Conservation (phyloP, 83 land plant species). For the Diphasiastrum complanatum region DNA sequence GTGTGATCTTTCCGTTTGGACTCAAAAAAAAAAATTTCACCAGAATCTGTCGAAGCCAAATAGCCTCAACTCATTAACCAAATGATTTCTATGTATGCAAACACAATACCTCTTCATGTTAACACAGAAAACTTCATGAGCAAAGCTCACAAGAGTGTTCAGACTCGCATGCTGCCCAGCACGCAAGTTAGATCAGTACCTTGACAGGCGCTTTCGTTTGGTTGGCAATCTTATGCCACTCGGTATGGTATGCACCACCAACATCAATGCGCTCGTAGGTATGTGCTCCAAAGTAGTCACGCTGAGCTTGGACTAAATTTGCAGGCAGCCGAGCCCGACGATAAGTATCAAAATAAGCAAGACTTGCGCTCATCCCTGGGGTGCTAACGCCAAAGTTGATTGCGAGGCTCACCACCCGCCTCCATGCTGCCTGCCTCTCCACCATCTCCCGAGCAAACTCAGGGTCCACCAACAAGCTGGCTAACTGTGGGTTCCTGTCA, state of each 20-base stretch:
- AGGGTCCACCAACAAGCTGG: conserved; percentile 11
- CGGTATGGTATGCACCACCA: conserved; percentile 2
- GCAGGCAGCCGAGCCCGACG: conserved; percentile 12
- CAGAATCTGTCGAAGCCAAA: too few relatives aligned
- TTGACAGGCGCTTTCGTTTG: too few relatives aligned
- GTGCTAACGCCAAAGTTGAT: conserved; percentile 12
- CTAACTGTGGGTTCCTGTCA: conserved; percentile 9
- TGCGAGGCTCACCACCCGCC: conserved; percentile 7
- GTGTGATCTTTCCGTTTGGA: too few relatives aligned
- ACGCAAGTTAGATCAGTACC: too few relatives aligned
- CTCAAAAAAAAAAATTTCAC: too few relatives aligned
- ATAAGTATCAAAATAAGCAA: conserved; percentile 14
- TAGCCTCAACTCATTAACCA: too few relatives aligned
- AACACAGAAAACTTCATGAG: too few relatives aligned
- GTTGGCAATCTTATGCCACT: conserved; percentile 8
- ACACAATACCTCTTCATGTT: too few relatives aligned
- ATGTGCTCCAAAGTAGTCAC: too few relatives aligned
- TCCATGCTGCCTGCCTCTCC: conserved; percentile 14
- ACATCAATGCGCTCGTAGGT: conserved; percentile 11
- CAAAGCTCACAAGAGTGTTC: too few relatives aligned
- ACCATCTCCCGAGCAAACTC: conserved; percentile 15
- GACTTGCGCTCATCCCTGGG: conserved; percentile 14
- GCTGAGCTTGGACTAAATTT: conserved; percentile 13
- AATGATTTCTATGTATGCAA: too few relatives aligned
- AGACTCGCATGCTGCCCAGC: too few relatives aligned